These are phyloP conservation scores for Neurospora sp. DNA, from an alignment of 2,329 filamentous ascomycete species.

Conservation along the genomic window DNA sequence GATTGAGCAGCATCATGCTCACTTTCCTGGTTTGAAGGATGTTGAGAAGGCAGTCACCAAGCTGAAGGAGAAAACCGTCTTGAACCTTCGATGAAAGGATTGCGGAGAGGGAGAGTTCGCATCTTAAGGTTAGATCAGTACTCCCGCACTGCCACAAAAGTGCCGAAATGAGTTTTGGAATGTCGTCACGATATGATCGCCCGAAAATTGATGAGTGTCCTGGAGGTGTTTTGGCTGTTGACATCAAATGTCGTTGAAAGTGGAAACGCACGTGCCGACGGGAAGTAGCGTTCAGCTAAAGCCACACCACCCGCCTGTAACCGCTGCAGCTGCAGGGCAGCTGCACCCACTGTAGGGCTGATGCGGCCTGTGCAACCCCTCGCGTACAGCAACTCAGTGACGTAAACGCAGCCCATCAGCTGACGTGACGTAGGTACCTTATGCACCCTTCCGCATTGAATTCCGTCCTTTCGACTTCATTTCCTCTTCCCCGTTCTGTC, in stretches of 20 bases:
- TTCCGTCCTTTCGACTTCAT: neutral
- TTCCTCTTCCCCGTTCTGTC: neutral
- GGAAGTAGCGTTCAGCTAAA: neutral
- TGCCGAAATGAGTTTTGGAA: no score
- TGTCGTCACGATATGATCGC: no score
- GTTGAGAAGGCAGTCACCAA: no score
- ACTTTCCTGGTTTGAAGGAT: no score
- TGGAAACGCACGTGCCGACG: neutral
- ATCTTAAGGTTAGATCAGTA: no score
- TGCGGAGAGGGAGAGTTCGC: no score
- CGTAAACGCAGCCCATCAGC: neutral
- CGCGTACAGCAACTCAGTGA: neutral
- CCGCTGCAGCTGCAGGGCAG: neutral
- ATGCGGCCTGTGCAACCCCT: neutral
- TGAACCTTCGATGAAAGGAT: no score
- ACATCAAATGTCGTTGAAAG: neutral
- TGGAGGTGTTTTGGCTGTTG: neutral
- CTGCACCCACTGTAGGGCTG: neutral
- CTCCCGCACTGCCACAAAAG: no score
- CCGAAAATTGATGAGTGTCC: neutral
- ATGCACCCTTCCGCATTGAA: neutral
- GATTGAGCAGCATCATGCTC: no score
- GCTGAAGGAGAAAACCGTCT: no score
- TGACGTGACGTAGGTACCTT: neutral
- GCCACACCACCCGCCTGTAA: neutral